Evolutionary conservation across 2,329 filamentous ascomycete genomes (phyloP), one percentile per base, ranked within the genome.

Genomic region (Microdochium bolleyi): DNA sequence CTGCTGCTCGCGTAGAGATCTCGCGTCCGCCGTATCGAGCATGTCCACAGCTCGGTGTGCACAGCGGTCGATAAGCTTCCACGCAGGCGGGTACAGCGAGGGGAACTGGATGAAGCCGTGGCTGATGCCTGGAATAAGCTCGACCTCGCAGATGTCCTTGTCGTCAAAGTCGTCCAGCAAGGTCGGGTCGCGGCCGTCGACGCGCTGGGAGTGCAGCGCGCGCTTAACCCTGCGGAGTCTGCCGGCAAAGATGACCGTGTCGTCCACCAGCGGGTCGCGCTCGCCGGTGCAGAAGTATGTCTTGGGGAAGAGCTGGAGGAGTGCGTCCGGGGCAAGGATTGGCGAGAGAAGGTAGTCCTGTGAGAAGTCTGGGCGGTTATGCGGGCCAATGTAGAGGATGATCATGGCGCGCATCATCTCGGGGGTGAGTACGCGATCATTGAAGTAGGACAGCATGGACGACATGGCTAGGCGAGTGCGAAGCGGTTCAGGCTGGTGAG

Each of bases 381-480:
- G 88, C 0, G 92, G 91, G 1, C 94, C 94, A 52, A 99, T 88
- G 67, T 99, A 99, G 3, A 99, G 77, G 58, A 99, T 95, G 58
- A 99, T 96, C 92, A 99, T 97, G 57, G 92, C 90, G 30, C 94
- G 88, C 87, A 97, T 96, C 90, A 97, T 96, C 69, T 99, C 94
- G 0, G 94, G 92, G 0, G 90, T 92, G 14, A 99, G 78, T 25
- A 99, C 88, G 25, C 94, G 87, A 68, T 99, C 94, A 67, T 95
- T 94, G 69, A 96, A 95, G 70, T 97, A 97, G 0, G 92, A 96
- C 34, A 99, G 95, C 83, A 96, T 95, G n/a, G 87, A 92, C 0
- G 90, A 92, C 66, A 92, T 95, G 16, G 92, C 92, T 10, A 99
- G 80, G n/a, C 92, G 84, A 1, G 94, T 97, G 60, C 82, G 84